These are phyloP conservation scores for Pestalotiopsis sp. DNA, from an alignment of 2,329 filamentous ascomycete species.

Conservation along the genomic window DNA sequence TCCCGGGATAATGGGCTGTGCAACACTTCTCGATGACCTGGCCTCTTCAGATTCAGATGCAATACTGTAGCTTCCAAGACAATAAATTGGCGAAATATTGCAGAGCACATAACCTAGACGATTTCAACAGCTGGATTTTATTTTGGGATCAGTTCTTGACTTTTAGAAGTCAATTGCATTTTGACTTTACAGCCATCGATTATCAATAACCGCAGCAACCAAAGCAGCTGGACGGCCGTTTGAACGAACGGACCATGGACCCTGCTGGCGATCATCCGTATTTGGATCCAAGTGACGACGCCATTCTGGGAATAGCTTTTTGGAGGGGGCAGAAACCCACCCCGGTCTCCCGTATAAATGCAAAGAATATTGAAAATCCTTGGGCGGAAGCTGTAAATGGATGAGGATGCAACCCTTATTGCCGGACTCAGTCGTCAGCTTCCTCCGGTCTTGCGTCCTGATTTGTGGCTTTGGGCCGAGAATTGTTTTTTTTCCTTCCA, in stretches of 20 bases:
- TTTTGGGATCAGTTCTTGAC: background rate
- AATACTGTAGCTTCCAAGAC: background rate
- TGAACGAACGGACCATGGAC: background rate
- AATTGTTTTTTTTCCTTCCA: slow-evolving; percentile 1
- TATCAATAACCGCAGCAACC: background rate
- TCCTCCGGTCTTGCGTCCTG: background rate
- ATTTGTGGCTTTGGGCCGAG: slow-evolving; percentile 2
- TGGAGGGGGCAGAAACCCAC: slow-evolving; percentile 1
- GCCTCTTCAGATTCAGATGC: background rate
- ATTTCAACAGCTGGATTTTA: background rate
- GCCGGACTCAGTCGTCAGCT: slow-evolving; percentile 9
- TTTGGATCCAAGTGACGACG: slow-evolving; percentile 6
- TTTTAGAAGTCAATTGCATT: background rate
- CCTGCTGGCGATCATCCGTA: slow-evolving; percentile 8
- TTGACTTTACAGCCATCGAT: too few species aligned
- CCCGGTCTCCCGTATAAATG: background rate
- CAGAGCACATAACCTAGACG: background rate
- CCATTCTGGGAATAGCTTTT: background rate
- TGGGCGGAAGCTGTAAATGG: background rate
- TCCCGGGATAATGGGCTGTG: background rate
- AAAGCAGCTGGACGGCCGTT: background rate
- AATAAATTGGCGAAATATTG: background rate
- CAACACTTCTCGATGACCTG: background rate
- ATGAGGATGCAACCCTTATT: background rate
- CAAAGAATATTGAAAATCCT: background rate